Evolutionary conservation across 2,329 filamentous ascomycete species (phyloP).

Genomic region (Ascosphaera apis): DNA sequence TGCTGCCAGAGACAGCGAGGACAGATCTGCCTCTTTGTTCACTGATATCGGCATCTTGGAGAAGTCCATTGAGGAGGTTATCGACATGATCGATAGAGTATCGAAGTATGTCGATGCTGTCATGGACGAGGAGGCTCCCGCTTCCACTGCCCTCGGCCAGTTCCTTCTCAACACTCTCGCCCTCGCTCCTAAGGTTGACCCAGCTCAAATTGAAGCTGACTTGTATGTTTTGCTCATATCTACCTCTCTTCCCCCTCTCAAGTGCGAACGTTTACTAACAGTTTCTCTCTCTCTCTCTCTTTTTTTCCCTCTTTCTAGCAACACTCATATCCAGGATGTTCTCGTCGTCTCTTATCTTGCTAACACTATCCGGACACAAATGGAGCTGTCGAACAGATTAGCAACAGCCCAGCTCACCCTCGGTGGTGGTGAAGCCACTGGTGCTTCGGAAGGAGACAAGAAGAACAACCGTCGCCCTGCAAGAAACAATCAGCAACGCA

Average conservation of each 20-base stretch:
- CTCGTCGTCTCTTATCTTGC: constrained; percentile 94
- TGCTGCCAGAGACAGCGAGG: constrained; percentile 55
- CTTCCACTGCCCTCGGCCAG: constrained; percentile 79
- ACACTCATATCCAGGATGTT: constrained; percentile 98
- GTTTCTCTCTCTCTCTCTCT: too few relatives aligned
- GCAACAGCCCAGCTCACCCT: constrained; percentile 51
- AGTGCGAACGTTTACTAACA: background rate
- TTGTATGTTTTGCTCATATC: constrained; percentile 34
- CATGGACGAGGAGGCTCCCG: constrained; percentile 65
- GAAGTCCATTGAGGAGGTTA: constrained; percentile 63
- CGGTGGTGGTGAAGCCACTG: constrained; percentile 24
- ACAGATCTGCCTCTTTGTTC: constrained; percentile 47
- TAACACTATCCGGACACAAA: constrained; percentile 97
- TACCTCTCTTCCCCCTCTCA: background rate
- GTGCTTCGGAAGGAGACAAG: constrained; percentile 5
- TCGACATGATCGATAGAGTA: constrained; percentile 75
- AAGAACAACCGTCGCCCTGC: constrained; percentile 25
- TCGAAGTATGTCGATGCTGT: constrained; percentile 83
- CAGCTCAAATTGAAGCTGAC: constrained; percentile 76
- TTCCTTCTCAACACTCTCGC: constrained; percentile 86
- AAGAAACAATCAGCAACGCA: constrained; percentile 17
- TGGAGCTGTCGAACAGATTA: constrained; percentile 87
- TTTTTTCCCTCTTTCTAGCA: constrained; percentile 38
- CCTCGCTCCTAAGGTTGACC: constrained; percentile 82
- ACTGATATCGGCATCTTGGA: constrained; percentile 82